Evolutionary conservation across 345 rosid genomes (phyloP), one percentile per base, ranked within the genome.

Genomic region (Brassica rapa): DNA sequence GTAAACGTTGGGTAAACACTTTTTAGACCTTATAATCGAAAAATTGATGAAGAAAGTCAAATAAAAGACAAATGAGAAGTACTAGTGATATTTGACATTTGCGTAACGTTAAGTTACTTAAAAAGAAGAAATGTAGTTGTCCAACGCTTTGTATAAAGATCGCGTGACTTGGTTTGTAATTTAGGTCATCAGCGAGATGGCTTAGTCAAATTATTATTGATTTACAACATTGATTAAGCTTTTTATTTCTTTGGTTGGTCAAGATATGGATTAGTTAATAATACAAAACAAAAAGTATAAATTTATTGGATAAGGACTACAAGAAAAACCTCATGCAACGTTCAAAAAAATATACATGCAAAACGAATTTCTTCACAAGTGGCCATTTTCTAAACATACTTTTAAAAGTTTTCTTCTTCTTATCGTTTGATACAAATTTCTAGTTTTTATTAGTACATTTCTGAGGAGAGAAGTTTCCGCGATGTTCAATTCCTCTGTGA

Each of bases 141-240:
- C 65, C 35, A 32, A 61, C 65, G 65, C 35, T 61, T 61, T 61
- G 63, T 61, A 61, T 27, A 61, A 25, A 61, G 19, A 27, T 61
- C 65, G 35, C 65, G 41, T 37, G 41, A 41, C 49, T 41, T 41
- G 14, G 49, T 41, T 10, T 41, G 15, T 46, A 46, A 46, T 43
- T 43, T 43, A 43, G 51, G 12, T 59, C 32, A 23, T 23, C 8
- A 12, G 16, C 33, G 33, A 25, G 33, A 25, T 11, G 15, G 33
- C 3, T 25, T 60, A 9, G 27, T 27, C 19, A 61, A 27, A 37
- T 62, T 2, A 6, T 62, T 29, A 4, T 11, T 60, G 7, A 12
- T 9, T 60, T 25, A 59, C 3, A 10, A 60, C 29, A 21, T 23
- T 19, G 4, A 7, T 15, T 57, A 21, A 41, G 49, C 2, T 59